A percentile compares a stretch with the other conserved stretches of the same genome.
phyloP scores from a whole-genome alignment of 805 yeast species.

The Cyberlindnera lachancei region DNA sequence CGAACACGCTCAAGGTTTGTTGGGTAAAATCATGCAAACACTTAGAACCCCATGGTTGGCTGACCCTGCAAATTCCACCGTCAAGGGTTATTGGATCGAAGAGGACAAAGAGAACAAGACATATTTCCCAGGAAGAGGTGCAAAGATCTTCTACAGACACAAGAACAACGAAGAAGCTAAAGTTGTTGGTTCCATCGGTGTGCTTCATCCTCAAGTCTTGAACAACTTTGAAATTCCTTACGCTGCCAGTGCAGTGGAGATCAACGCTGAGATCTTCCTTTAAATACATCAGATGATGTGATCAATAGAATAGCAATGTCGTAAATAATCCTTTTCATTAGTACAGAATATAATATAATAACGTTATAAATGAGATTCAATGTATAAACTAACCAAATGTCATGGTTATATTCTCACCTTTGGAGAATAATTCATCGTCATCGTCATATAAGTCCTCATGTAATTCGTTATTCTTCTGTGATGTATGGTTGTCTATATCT shows the following conservation, averaged over 20 bases:
- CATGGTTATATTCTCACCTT: slow-evolving; percentile 16
- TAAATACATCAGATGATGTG: slow-evolving; percentile 24
- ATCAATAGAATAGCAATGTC: no score
- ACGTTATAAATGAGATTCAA: no score
- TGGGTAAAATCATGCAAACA: slow-evolving; percentile 94
- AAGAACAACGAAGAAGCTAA: slow-evolving; percentile 48
- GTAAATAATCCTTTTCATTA: background rate
- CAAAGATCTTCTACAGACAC: slow-evolving; percentile 69
- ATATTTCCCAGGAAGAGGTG: slow-evolving; percentile 97
- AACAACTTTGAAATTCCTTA: slow-evolving; percentile 81
- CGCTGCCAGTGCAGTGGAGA: slow-evolving; percentile 87
- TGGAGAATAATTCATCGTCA: slow-evolving; percentile 12
- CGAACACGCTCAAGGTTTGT: slow-evolving; percentile 87
- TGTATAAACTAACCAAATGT: slow-evolving; percentile 19
- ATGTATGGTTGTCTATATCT: background rate
- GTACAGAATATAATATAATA: background rate
- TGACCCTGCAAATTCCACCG: slow-evolving; percentile 33
- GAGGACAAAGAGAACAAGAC: slow-evolving; percentile 60
- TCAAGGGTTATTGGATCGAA: slow-evolving; percentile 84
- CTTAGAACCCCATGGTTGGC: slow-evolving; percentile 82
- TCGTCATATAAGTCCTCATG: slow-evolving; percentile 3
- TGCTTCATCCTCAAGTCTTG: slow-evolving; percentile 91
- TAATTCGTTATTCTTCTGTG: background rate
- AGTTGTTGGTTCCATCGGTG: slow-evolving; percentile 82
- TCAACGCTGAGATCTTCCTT: slow-evolving; percentile 82